phyloP scores from a whole-genome alignment of 352 stramenopile genomes.

The Pilasporangium apinafurcum region DNA sequence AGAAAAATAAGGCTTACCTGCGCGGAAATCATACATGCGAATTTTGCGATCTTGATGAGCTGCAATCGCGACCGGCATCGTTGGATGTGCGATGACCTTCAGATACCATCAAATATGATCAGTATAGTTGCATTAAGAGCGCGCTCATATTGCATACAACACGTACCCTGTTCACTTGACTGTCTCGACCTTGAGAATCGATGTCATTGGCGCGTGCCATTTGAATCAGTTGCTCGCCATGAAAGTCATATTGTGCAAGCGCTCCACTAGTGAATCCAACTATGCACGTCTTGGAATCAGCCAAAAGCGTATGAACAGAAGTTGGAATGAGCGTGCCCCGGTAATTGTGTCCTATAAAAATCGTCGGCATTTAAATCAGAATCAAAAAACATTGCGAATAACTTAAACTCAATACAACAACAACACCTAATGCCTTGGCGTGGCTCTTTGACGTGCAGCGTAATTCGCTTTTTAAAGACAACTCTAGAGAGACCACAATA shows the following conservation, averaged over 20 bases:
- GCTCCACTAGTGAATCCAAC: slow-evolving; percentile 72
- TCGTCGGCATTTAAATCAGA: background rate
- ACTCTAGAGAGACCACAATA: slow-evolving; percentile 23
- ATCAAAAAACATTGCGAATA: background rate
- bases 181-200: slow-evolving; percentile 47
- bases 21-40: slow-evolving; percentile 83
- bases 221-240: slow-evolving; percentile 73
- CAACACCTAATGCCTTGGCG: slow-evolving; percentile 35
- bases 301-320: slow-evolving; percentile 62
- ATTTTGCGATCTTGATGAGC: slow-evolving; percentile 81
- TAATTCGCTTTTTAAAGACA: slow-evolving; percentile 72
- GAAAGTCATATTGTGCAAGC: slow-evolving; percentile 70
- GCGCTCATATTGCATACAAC: slow-evolving; percentile 1
- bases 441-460: slow-evolving; percentile 48
- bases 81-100: slow-evolving; percentile 66
- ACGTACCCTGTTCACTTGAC: slow-evolving; percentile 72
- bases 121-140: background rate
- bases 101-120: background rate
- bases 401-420: background rate
- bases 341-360: slow-evolving; percentile 27
- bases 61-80: slow-evolving; percentile 77
- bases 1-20: slow-evolving; percentile 19
- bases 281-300: slow-evolving; percentile 74
- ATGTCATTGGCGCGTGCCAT: slow-evolving; percentile 58
- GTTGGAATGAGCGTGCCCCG: slow-evolving; percentile 57